Percentiles rank a stretch among this genome's conserved stretches.
phyloP scores from a whole-genome alignment of 768 basidiomycete species.

The Lactarius quietus region DNA sequence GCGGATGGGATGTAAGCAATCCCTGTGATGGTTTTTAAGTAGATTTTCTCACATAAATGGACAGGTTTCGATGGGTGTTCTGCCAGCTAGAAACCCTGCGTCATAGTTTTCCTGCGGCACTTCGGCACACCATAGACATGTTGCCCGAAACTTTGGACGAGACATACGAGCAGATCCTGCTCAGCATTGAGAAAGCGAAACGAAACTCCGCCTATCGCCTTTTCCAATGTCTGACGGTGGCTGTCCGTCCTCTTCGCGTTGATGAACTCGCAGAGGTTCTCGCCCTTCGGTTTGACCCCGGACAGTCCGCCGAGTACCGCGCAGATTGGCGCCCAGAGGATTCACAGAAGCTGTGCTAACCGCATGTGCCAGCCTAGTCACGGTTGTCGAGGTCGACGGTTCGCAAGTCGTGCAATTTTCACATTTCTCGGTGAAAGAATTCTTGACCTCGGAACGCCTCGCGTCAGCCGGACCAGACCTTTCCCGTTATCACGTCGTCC shows the following conservation, averaged over 20 bases:
- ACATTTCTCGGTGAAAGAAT: background rate
- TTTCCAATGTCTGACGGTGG: background rate
- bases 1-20: background rate
- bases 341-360: background rate
- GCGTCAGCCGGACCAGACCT: background rate
- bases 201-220: background rate
- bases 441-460: background rate
- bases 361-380: background rate
- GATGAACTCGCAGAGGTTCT: conserved; percentile 4
- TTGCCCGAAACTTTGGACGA: background rate
- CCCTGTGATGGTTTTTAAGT: background rate
- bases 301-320: background rate
- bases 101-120: background rate
- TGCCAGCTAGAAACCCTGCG: background rate
- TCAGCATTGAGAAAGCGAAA: background rate
- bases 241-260: background rate
- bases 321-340: conserved; percentile 4
- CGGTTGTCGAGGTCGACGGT: background rate
- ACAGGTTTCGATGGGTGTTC: background rate
- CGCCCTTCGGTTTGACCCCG: background rate
- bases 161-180: background rate
- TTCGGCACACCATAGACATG: background rate
- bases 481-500: background rate
- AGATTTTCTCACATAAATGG: background rate
- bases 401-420: background rate